A percentile compares a stretch with the other conserved stretches of the same genome.
phyloP scores from a whole-genome alignment of 257 asterid genomes.

The Petunia secreta region DNA sequence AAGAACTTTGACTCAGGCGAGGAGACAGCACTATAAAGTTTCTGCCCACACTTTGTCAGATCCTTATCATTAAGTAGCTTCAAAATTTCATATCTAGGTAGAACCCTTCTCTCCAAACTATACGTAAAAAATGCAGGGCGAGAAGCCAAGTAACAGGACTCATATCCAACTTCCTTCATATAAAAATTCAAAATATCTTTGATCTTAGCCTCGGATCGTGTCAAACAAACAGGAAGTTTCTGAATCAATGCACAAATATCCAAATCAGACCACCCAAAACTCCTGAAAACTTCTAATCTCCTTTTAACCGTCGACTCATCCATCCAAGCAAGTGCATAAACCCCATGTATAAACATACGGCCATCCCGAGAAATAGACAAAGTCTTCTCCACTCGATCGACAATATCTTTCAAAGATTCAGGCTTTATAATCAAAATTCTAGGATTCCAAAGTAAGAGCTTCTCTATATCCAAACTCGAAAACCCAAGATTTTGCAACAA shows the following conservation, averaged over 20 bases:
- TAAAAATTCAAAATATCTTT: constrained; percentile 21
- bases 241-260: neutral
- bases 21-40: neutral
- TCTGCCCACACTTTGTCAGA: neutral
- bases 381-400: constrained; percentile 21
- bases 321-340: neutral
- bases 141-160: constrained; percentile 18
- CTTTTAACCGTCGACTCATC: neutral
- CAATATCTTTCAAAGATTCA: neutral
- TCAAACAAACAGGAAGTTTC: constrained; percentile 1
- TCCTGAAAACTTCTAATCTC: constrained; percentile 22
- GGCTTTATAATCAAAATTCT: neutral
- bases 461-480: neutral
- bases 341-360: constrained; percentile 24
- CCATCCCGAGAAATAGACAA: constrained; percentile 14
- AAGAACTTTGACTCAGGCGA: constrained; percentile 17
- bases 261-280: constrained; percentile 28
- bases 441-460: constrained; percentile 4
- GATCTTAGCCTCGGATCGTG: constrained; percentile 13
- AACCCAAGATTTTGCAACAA: constrained; percentile 7
- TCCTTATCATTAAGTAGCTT: constrained; percentile 19
- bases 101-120: constrained; percentile 29
- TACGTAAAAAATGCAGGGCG: neutral
- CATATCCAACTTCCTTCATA: constrained; percentile 22
- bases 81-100: constrained; percentile 27